Evolutionary conservation across 192 early-diverging fungal species (phyloP), one percentile per base, ranked within the genome.

Genomic region (Podila minutissima): DNA sequence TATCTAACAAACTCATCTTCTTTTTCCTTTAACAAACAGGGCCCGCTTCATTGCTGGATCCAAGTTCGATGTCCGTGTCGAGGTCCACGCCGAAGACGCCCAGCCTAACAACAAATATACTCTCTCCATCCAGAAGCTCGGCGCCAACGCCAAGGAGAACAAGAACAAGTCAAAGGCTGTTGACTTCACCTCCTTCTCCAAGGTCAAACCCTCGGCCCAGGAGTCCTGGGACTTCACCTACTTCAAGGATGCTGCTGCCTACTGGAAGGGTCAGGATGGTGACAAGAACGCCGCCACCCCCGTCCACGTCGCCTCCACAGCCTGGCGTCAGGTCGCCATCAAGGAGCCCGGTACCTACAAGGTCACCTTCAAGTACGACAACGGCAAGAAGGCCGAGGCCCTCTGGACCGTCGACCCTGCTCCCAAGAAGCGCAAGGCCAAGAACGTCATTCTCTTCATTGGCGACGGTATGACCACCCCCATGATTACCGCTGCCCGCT

Each of bases 361-460:
- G 17, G 69, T 85, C 68, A 69, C 71, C 46, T 62, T 90, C 20
- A 58, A 69, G 35, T 83, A 74, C 57, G 51, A 31, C 60, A 83
- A 81, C 28, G 51, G 66, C 46, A 85, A 89, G 68, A 41, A 63
- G 5, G 71, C 83, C 8, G 62, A 74, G 22, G 74, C 86, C 50
- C 71, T 59, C 24, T 84, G 86, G 71, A 72, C 68, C 38, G 87
- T 74, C 5, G 59, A 75, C 38, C 60, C 83, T 10, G 85, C 67
- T 9, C 66, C 74, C 64, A 75, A 73, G 55, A 74, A 82, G 50
- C 74, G 82, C 28, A 89, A 86, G 58, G 89, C 79, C 76, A 90
- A 89, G 83, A 90, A 90, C 67, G 75, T 87, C 0, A 82, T 88
- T 13, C 60, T 90, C 33, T 90, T 90, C 73, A 90, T 90, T 67